Evolutionary conservation across 2,329 filamentous ascomycete species (phyloP), one percentile per base, ranked within the genome.

Genomic region (Colletotrichum tamarilloi): DNA sequence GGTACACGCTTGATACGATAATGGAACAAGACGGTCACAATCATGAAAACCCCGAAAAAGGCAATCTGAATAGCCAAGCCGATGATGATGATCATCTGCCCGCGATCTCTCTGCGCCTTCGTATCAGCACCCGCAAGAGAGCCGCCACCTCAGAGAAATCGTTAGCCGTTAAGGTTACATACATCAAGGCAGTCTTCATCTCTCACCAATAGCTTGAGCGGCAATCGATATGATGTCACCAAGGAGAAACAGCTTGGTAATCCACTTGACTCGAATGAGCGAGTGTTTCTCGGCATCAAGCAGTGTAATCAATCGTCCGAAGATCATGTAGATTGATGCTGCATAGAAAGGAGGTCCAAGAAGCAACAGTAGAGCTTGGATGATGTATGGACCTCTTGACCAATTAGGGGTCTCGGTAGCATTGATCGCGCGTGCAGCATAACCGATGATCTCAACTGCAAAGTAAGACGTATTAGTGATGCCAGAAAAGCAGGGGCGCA

Each of bases 1-100:
- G 76, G 78, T 28, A 72, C 63, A 26, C 67, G 58, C 16, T 60
- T 70, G 56, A 81, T 78, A 19, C 80, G 77, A 3, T 74, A 62
- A 72, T 90, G 85, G 78, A 89, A 90, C 1, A 86, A 75, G 3
- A 83, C 76, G 0, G 86, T 84, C 1, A 85, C 83, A 2, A 85
- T 59, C 52, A 90, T 81, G 76, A 91, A 91, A 65, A 90, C 82
- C 2, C 82, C 82, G 67, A 91, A 90, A 67, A 88, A 85, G 12
- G 87, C 42, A n/a, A 91, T 83, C 76, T 91, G 89, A 14, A 91
- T 79, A 22, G 85, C 79, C 2, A 92, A 79, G 2, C 89, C 89
- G 2, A 78, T 85, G 9, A 91, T 79, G 5, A 91, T 86, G 49
- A 90, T 80, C 16, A 85, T 82, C 72, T 87, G 81, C 22, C 85